phyloP scores from a whole-genome alignment of 2,329 filamentous ascomycete genomes.

The Phialophora macrospora region DNA sequence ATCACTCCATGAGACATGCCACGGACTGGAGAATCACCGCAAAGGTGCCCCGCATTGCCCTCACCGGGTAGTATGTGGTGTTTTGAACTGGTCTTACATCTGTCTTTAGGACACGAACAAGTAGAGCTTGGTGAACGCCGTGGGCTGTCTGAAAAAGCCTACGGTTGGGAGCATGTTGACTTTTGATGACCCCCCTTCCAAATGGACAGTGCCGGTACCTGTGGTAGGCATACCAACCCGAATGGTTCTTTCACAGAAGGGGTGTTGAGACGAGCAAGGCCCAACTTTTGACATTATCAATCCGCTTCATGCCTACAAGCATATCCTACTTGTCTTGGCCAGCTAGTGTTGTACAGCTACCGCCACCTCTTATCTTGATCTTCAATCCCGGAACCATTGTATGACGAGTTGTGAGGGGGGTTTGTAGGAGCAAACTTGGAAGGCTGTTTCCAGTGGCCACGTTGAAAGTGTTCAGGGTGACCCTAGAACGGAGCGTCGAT shows the following conservation, averaged over 20 bases:
- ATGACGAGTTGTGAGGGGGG: neutral
- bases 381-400: neutral
- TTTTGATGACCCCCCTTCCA: neutral
- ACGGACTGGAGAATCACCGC: no score
- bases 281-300: neutral
- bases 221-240: neutral
- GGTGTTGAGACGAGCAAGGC: neutral
- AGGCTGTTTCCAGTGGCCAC: neutral
- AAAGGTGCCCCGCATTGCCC: neutral
- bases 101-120: neutral
- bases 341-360: neutral
- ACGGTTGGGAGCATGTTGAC: neutral
- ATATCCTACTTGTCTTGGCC: neutral
- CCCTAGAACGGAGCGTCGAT: neutral
- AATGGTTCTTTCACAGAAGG: neutral
- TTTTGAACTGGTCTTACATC: neutral
- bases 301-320: neutral
- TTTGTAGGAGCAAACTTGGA: neutral
- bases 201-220: neutral
- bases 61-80: neutral
- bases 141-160: neutral
- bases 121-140: neutral
- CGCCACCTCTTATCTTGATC: neutral
- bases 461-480: neutral
- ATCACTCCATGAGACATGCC: neutral